These are phyloP conservation scores for Venturia pyrina DNA, from an alignment of 2,329 filamentous ascomycete species.

Conservation along the genomic window DNA sequence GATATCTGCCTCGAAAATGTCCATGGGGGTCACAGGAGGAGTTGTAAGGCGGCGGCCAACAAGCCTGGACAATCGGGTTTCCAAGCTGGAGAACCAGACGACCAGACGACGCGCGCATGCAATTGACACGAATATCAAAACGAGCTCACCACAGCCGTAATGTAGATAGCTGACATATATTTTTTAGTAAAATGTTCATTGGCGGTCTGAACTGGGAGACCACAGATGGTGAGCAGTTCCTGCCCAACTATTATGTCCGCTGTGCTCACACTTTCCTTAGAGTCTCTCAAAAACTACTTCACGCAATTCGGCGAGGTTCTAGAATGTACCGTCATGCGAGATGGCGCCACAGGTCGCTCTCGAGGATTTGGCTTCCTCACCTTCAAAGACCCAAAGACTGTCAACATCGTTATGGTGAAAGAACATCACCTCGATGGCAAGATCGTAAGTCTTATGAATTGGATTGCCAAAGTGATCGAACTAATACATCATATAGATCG, in stretches of 20 bases:
- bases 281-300: constrained; percentile 94
- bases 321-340: constrained; percentile 98
- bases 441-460: constrained; percentile 57
- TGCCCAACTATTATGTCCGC: constrained; percentile 5
- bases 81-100: not conserved
- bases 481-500: constrained; percentile 56
- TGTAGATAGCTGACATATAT: constrained; percentile 23
- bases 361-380: constrained; percentile 96
- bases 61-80: not conserved
- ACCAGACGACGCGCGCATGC: not conserved
- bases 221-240: constrained; percentile 69
- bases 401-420: constrained; percentile 99
- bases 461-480: not conserved
- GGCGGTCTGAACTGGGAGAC: constrained; percentile 98
- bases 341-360: constrained; percentile 85
- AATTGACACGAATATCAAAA: not conserved
- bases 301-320: constrained; percentile 95
- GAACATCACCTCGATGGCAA: constrained; percentile 97
- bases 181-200: constrained; percentile 94
- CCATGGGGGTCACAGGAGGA: too few relatives aligned
- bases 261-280: constrained; percentile 36
- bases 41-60: too few relatives aligned
- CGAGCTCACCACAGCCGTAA: not conserved
- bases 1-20: not conserved
- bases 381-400: constrained; percentile 94